Percentiles rank a stretch among this genome's conserved stretches.
These are phyloP conservation scores for Solanum okadae DNA, from an alignment of 257 asterid genomes.

Conservation along the genomic window DNA sequence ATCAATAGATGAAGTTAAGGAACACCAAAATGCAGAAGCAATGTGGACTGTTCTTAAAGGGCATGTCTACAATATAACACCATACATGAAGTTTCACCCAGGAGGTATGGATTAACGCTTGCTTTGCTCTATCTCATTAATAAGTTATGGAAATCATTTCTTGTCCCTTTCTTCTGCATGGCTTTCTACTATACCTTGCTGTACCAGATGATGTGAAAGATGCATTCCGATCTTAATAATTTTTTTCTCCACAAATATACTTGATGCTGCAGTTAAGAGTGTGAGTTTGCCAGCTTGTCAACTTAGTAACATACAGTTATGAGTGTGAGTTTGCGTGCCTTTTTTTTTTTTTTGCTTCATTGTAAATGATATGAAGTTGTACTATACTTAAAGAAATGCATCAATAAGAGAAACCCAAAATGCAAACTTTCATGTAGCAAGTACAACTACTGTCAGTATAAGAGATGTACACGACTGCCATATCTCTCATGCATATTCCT, in stretches of 20 bases:
- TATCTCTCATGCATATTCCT: neutral
- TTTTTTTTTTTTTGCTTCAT: neutral
- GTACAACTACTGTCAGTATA: neutral
- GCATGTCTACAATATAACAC: slow-evolving; percentile 76
- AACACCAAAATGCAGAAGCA: slow-evolving; percentile 62
- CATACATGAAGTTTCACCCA: slow-evolving; percentile 96
- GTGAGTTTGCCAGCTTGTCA: neutral
- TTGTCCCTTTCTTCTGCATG: neutral
- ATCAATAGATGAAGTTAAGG: slow-evolving; percentile 72
- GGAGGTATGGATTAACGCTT: slow-evolving; percentile 52
- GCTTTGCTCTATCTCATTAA: neutral
- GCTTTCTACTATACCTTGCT: neutral
- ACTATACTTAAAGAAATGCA: neutral
- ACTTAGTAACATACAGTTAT: neutral
- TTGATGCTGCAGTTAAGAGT: neutral
- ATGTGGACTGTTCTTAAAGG: slow-evolving; percentile 99
- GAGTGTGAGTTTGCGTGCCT: neutral
- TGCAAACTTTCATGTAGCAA: neutral
- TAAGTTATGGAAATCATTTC: neutral
- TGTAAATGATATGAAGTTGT: neutral
- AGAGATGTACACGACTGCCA: neutral
- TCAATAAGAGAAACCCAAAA: neutral
- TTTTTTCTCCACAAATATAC: neutral
- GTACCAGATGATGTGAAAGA: neutral
- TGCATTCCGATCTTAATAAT: neutral